Evolutionary conservation across 768 basidiomycete species (phyloP).

Genomic region (Suillus variegatus): DNA sequence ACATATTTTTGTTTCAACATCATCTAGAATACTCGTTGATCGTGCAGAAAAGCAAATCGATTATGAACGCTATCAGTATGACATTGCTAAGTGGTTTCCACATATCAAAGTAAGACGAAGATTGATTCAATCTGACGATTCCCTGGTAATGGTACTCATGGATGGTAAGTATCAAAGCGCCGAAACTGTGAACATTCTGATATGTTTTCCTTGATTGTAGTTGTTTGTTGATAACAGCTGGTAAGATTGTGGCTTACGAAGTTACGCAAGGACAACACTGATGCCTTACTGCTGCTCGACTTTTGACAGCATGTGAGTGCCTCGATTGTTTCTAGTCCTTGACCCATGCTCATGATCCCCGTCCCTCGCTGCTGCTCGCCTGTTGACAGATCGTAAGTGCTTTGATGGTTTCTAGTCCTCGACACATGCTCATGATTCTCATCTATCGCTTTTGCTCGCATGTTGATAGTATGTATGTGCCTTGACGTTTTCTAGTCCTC

Average conservation of each 20-base stretch:
- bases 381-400: no score
- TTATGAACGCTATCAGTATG: background rate
- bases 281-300: background rate
- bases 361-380: no score
- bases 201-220: background rate
- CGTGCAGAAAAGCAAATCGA: no score
- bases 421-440: no score
- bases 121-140: background rate
- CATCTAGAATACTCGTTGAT: no score
- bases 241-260: background rate
- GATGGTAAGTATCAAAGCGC: background rate
- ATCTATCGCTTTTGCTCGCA: no score
- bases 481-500: no score
- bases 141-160: background rate
- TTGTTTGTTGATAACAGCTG: background rate
- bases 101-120: background rate
- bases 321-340: no score
- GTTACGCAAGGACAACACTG: background rate
- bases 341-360: no score
- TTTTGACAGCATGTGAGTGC: background rate
- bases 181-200: background rate
- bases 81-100: background rate
- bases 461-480: no score
- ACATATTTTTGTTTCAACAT: no score
- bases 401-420: no score